Conservation (phyloP, 106 monocot species). For the Dendrobium huoshanense region DNA sequence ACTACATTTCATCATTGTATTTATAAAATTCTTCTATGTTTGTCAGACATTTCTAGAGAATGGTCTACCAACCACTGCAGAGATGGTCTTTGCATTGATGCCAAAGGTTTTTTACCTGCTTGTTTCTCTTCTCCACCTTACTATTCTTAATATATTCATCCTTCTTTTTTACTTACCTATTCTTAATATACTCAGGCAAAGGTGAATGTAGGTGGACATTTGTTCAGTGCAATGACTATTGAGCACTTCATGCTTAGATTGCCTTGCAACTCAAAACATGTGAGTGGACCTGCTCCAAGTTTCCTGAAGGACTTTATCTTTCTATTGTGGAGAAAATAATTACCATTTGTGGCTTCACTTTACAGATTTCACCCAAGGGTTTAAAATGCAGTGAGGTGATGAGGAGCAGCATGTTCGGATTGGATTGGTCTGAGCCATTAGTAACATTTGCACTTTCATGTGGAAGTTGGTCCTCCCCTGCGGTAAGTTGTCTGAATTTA, state of each 20-base stretch:
- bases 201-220: slow-evolving; percentile 85
- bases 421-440: slow-evolving; percentile 94
- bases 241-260: slow-evolving; percentile 89
- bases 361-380: slow-evolving; percentile 47
- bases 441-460: slow-evolving; percentile 96
- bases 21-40: not conserved
- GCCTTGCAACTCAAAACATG: slow-evolving; percentile 63
- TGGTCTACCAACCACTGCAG: slow-evolving; percentile 67
- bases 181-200: slow-evolving; percentile 47
- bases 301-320: not conserved
- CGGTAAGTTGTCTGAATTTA: slow-evolving; percentile 44
- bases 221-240: slow-evolving; percentile 78
- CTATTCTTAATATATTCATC: not conserved
- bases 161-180: not conserved
- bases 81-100: slow-evolving; percentile 75
- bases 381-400: slow-evolving; percentile 36
- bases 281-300: slow-evolving; percentile 15
- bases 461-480: slow-evolving; percentile 98
- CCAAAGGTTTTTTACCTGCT: slow-evolving; percentile 45
- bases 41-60: slow-evolving; percentile 77
- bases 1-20: not conserved
- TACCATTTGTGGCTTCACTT: not conserved
- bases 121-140: not conserved
- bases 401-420: slow-evolving; percentile 44
- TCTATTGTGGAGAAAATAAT: not conserved